Conservation (phyloP, 2,329 filamentous ascomycete species). For the Didymellaceae sp. region DNA sequence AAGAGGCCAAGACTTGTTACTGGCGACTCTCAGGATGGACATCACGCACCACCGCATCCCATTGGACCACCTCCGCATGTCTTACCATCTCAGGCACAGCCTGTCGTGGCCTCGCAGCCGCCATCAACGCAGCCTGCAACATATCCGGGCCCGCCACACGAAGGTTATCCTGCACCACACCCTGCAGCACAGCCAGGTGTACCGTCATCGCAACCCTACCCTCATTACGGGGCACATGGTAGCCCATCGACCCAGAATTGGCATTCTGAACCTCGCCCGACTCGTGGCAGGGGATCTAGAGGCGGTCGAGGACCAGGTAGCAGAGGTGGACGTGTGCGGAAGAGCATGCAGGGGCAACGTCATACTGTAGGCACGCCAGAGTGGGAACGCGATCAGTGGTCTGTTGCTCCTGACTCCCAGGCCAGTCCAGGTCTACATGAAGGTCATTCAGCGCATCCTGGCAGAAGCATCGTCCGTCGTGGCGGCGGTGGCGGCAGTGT, state of each 20-base stretch:
- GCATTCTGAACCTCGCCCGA: constrained; percentile 40
- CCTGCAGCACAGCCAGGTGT: constrained; percentile 34
- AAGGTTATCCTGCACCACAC: constrained; percentile 31
- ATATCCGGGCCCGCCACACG: constrained; percentile 25
- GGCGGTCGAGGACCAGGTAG: constrained; percentile 48
- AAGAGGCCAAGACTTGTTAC: constrained; percentile 55
- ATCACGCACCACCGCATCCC: constrained; percentile 20
- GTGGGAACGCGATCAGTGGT: constrained; percentile 51
- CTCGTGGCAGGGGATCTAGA: constrained; percentile 46
- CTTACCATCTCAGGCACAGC: constrained; percentile 40
- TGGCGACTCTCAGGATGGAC: not conserved
- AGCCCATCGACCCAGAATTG: constrained; percentile 39
- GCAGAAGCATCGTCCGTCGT: constrained; percentile 42
- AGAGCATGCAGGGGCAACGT: constrained; percentile 43
- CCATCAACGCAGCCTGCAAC: constrained; percentile 31
- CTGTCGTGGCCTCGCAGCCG: constrained; percentile 31
- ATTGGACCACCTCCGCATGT: constrained; percentile 19
- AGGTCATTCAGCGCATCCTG: constrained; percentile 32
- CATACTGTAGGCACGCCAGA: constrained; percentile 46
- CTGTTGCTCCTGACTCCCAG: constrained; percentile 43
- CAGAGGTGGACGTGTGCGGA: constrained; percentile 48
- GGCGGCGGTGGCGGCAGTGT: constrained; percentile 44
- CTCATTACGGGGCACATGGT: constrained; percentile 40
- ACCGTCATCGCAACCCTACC: constrained; percentile 26
- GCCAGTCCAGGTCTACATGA: constrained; percentile 48